Evolutionary conservation across 495 filamentous ascomycete species (phyloP), one percentile per base, ranked within the genome.

Genomic region (Penicillium simplicissimum): DNA sequence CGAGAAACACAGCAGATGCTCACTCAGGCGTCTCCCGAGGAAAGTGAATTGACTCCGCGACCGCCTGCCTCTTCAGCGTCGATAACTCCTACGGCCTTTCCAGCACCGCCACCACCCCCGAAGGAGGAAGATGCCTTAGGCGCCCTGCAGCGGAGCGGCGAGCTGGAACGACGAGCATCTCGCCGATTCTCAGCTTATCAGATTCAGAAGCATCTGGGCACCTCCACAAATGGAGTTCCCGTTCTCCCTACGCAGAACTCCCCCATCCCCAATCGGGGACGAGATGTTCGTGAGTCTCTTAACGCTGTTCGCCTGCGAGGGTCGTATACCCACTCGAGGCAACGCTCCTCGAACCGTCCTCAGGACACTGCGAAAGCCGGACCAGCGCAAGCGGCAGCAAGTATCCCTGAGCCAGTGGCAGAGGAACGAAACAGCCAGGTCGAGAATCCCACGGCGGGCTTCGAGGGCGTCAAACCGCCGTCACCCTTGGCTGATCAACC

Each of bases 141-240:
- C 40, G 93, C 93, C 45, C 74, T 98, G 61, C 96, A 98, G 71
- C 82, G 91, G 71, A 92, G 93, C 55, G 92, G 93, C 6, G 92
- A 96, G 59, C 78, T 98, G n/a, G 94, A 98, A 68, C 84, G 95
- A 64, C 85, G 95, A 65, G 96, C 95, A 10, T 98, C 96, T 4
- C 83, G 93, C 66, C 80, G 95, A 65, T 98, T 97, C 70, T 97
- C 93, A 34, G 88, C 89, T 42, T 98, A 98, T 75, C 96, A 98
- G 66, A 93, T 98, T 49, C 90, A 91, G 23, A 97, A 96, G 66
- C 92, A 96, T 60, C 82, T 97, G 4, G 95, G 94, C 2, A 83
- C 87, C 25, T 88, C 88, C 35, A 81, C 90, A 14, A 90, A 88
- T 71, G 92, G 90, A 17, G 86, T 97, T 7, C 91, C 92, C 5